Evolutionary conservation across 179 eudicot genomes (phyloP), one percentile per base, ranked within the genome.

Genomic region (Patellifolia procumbens): DNA sequence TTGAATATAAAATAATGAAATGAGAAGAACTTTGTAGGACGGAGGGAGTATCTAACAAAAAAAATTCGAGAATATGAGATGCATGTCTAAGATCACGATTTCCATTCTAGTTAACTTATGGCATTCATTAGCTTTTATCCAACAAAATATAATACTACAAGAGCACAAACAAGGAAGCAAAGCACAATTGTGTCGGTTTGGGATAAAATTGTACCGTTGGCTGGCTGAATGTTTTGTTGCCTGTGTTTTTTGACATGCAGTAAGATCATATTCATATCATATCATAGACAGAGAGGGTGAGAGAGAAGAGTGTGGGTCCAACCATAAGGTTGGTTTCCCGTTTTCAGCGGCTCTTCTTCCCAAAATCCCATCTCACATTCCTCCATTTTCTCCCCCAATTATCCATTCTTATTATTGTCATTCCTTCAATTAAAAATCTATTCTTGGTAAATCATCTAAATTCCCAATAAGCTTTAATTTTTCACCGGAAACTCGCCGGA

Each of bases 291-390:
- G 60, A 55, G 60, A 22, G 24, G 7, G 24, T n/a, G n/a, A n/a
- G 31, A 31, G 6, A 31, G 8, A 19, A 76, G 65, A 67, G 56
- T 66, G 73, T 76, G 65, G 79, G 66, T 42, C 68, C 69, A 24
- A 4, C 0, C 1, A 32, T 0, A 66, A 60, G 65, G 20, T 39
- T 49, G 83, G 81, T 63, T 65, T 74, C 66, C 81, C 81, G 84
- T 39, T 74, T 77, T 77, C 67, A 11, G 29, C 84, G 84, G 45
- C 39, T 73, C 31, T 81, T 77, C 78, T 68, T 52, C 68, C 78
- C 7, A 61, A 75, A 51, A 45, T 5, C 45, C 43, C 49, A 7
- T 24, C 70, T 39, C 68, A 22, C 31, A 20, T 70, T 55, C 52
- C 52, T 29, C 51, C 2, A 29, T 29, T 61, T 45, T 67, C 56